Evolutionary conservation across 1,139 yeast species (phyloP).

Genomic region (Wickerhamomyces sp.): DNA sequence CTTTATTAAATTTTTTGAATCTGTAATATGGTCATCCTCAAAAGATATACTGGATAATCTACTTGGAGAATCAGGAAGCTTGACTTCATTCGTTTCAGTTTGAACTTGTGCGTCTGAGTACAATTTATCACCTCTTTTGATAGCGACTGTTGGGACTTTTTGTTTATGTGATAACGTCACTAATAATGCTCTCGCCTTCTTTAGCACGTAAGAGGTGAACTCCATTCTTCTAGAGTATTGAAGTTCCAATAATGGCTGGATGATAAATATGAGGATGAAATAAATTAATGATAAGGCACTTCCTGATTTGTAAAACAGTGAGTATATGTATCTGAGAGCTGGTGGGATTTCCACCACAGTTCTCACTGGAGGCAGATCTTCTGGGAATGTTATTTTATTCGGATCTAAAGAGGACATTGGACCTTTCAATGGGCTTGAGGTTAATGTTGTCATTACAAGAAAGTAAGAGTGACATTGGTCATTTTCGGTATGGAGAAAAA

Average conservation of each 20-base stretch:
- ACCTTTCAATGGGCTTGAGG: background rate
- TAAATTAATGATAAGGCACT: conserved; percentile 24
- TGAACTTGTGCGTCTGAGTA: conserved; percentile 37
- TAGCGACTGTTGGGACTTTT: conserved; percentile 30
- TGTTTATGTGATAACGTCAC: conserved; percentile 17
- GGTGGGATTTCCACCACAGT: conserved; percentile 13
- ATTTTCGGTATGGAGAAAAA: no score
- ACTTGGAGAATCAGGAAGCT: background rate
- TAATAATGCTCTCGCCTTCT: conserved; percentile 23
- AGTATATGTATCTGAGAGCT: conserved; percentile 20
- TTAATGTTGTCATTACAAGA: background rate
- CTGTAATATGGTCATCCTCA: conserved; percentile 3
- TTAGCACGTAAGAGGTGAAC: conserved; percentile 17
- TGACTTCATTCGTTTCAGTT: conserved; percentile 20
- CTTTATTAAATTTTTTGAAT: conserved; percentile 4
- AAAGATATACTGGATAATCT: conserved; percentile 6
- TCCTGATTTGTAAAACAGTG: conserved; percentile 27
- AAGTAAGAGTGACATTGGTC: no score
- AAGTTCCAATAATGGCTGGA: conserved; percentile 28
- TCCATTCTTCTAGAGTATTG: conserved; percentile 28
- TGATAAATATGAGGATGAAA: conserved; percentile 17
- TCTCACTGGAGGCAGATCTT: conserved; percentile 9
- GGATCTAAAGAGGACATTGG: background rate
- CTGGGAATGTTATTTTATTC: conserved; percentile 16
- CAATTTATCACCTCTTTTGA: conserved; percentile 35